A percentile compares a stretch with the other conserved stretches of the same genome.
Conservation (phyloP, 1,284 basidiomycete species). For the Wolfiporia cocos region DNA sequence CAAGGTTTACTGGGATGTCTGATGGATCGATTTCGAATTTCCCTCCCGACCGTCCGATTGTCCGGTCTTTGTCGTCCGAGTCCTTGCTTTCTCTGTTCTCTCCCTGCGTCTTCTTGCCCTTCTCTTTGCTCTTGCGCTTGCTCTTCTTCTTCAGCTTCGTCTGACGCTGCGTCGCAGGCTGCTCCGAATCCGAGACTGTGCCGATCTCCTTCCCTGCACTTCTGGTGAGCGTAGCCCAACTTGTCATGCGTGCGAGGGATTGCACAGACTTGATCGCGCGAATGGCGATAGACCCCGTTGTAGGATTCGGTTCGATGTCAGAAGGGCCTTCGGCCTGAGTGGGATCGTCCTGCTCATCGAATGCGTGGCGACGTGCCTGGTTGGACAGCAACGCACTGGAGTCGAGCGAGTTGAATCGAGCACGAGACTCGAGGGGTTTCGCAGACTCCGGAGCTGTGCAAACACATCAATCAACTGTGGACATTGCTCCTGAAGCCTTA, state of each 20-base stretch:
- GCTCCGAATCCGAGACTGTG: too few relatives aligned
- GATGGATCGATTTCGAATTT: constrained; percentile 60
- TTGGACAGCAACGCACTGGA: constrained; percentile 48
- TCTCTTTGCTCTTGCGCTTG: constrained; percentile 24
- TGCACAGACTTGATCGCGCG: constrained; percentile 72
- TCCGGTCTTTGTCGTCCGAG: constrained; percentile 29
- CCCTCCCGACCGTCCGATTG: constrained; percentile 42
- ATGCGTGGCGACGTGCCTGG: too few relatives aligned
- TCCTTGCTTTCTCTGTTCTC: constrained; percentile 27
- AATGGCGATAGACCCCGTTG: constrained; percentile 58
- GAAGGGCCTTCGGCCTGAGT: too few relatives aligned
- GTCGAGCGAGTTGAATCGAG: constrained; percentile 61
- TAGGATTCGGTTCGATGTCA: constrained; percentile 22
- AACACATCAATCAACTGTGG: neutral
- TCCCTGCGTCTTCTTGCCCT: constrained; percentile 25
- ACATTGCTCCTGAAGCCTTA: too few relatives aligned
- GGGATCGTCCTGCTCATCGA: too few relatives aligned
- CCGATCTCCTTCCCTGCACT: too few relatives aligned
- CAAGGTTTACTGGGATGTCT: constrained; percentile 33
- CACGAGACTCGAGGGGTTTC: constrained; percentile 29
- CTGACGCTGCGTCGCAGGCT: neutral
- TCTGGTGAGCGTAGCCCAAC: constrained; percentile 55
- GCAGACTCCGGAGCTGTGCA: constrained; percentile 41
- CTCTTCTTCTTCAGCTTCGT: constrained; percentile 25
- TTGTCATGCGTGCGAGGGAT: constrained; percentile 63